Evolutionary conservation across 495 filamentous ascomycete genomes (phyloP).

Genomic region (Podospora australis): DNA sequence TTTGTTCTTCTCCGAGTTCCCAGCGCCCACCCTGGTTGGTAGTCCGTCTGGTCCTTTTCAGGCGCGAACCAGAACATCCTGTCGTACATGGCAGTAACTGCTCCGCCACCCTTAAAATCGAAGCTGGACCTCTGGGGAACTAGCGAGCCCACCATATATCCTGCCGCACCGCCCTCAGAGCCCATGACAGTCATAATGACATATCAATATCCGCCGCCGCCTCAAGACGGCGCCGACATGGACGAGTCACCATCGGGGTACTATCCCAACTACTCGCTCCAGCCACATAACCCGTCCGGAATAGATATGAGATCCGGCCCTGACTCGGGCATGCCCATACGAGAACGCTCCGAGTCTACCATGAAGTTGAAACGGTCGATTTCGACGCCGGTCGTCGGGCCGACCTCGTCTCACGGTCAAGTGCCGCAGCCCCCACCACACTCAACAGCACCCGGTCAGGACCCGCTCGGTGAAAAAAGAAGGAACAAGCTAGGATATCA

Average conservation of each 20-base stretch:
- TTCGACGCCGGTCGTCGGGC: constrained; percentile 62
- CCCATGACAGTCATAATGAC: constrained; percentile 45
- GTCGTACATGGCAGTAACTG: constrained; percentile 31
- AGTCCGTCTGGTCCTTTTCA: constrained; percentile 11
- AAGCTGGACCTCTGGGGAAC: constrained; percentile 27
- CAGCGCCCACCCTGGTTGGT: constrained; percentile 10
- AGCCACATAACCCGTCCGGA: constrained; percentile 33
- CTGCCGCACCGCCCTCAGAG: constrained; percentile 27
- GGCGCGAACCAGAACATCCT: constrained; percentile 14
- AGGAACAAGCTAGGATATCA: constrained; percentile 97
- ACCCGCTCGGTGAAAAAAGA: constrained; percentile 64
- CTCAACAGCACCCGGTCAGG: constrained; percentile 15
- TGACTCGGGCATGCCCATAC: constrained; percentile 25
- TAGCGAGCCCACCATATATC: constrained; percentile 27
- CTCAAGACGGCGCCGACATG: constrained; percentile 39
- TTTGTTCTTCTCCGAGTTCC: constrained; percentile 16
- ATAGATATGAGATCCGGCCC: constrained; percentile 34
- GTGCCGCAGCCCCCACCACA: constrained; percentile 25
- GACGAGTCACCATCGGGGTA: constrained; percentile 36
- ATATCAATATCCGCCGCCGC: constrained; percentile 46
- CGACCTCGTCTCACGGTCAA: constrained; percentile 33
- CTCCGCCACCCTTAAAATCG: constrained; percentile 25
- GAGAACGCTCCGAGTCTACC: constrained; percentile 32
- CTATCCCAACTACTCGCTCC: constrained; percentile 31
- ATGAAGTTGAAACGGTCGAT: constrained; percentile 54